phyloP scores from a whole-genome alignment of 164 flowering plant genomes.

The Magnolia officinalis region DNA sequence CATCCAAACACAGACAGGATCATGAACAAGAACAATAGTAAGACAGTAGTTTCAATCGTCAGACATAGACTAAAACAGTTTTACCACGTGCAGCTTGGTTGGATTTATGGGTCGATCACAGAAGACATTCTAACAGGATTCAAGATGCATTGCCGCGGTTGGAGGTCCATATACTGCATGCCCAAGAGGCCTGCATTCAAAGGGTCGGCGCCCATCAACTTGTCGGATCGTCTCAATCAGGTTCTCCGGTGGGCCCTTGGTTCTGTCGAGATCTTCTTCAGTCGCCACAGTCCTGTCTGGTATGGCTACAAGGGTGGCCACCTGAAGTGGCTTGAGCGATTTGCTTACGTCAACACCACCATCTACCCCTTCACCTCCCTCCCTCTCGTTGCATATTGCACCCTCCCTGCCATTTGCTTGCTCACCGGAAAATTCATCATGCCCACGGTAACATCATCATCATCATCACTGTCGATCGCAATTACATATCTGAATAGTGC shows the following conservation, averaged over 20 bases:
- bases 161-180: conserved; percentile 93
- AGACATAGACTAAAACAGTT: neutral
- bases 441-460: conserved; percentile 57
- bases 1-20: neutral
- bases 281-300: conserved; percentile 71
- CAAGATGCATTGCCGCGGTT: conserved; percentile 92
- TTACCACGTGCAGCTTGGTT: conserved; percentile 60
- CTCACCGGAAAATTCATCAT: conserved; percentile 92
- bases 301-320: conserved; percentile 84
- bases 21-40: neutral
- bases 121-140: conserved; percentile 87
- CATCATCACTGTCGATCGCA: neutral
- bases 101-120: conserved; percentile 90
- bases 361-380: conserved; percentile 82
- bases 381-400: conserved; percentile 79
- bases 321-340: conserved; percentile 79
- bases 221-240: conserved; percentile 85
- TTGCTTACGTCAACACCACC: conserved; percentile 79
- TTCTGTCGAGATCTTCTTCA: conserved; percentile 88
- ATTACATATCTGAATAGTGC: neutral
- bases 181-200: conserved; percentile 77
- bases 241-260: conserved; percentile 94
- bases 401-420: conserved; percentile 85
- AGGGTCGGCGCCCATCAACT: conserved; percentile 86
- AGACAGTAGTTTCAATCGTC: too few species aligned